Conservation (phyloP, 345 rosid species). For the Pseudoturritis turrita region DNA sequence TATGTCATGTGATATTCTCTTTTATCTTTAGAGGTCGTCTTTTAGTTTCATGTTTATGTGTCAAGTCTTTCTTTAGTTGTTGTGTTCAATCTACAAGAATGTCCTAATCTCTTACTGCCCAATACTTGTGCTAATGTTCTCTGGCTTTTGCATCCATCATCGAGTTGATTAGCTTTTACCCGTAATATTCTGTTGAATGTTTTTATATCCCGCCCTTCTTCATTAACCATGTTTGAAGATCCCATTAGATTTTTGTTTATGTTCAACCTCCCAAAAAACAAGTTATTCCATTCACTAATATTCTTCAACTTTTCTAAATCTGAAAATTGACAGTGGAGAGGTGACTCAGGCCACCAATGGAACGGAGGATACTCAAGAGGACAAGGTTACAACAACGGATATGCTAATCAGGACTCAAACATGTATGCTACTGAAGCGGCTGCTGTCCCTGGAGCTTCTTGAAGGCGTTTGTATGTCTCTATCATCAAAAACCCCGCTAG, state of each 20-base stretch:
- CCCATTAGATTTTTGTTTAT: too few species aligned
- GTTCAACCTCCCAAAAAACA: too few species aligned
- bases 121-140: neutral
- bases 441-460: constrained; percentile 71
- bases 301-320: neutral
- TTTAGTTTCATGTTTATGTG: neutral
- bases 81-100: neutral
- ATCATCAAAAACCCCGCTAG: neutral
- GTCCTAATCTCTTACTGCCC: neutral
- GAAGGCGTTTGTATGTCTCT: constrained; percentile 21
- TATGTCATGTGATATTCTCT: neutral
- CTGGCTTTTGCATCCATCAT: neutral
- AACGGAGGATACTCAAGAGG: constrained; percentile 68
- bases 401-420: constrained; percentile 46
- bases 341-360: constrained; percentile 61
- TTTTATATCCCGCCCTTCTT: too few species aligned
- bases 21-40: neutral
- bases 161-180: neutral
- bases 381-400: constrained; percentile 57
- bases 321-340: constrained; percentile 64
- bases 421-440: constrained; percentile 50
- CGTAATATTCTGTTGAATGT: neutral
- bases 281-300: neutral
- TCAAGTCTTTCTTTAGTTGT: neutral
- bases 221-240: too few species aligned